A percentile compares a stretch with the other conserved stretches of the same genome.
These are phyloP conservation scores for Coemansia sp. DNA, from an alignment of 192 early-diverging fungal species.

Conservation along the genomic window DNA sequence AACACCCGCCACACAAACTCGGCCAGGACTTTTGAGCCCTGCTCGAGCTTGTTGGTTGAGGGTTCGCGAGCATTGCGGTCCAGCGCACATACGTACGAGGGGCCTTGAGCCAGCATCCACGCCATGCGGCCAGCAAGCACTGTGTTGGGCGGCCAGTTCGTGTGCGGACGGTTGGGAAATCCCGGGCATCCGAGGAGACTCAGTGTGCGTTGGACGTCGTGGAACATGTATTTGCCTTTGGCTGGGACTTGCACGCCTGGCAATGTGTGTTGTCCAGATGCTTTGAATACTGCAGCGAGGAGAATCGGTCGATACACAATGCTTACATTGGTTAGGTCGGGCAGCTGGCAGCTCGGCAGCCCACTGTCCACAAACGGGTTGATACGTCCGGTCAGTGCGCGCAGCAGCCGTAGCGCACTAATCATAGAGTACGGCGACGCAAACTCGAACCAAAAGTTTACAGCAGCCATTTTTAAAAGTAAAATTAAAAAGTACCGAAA, in stretches of 20 bases:
- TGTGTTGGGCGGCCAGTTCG: conserved; percentile 40
- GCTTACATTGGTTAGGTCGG: conserved; percentile 9
- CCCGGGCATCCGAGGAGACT: conserved; percentile 22
- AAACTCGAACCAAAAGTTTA: conserved; percentile 56
- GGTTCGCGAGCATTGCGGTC: neutral
- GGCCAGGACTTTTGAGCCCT: conserved; percentile 19
- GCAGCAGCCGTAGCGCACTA: conserved; percentile 36
- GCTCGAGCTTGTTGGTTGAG: neutral
- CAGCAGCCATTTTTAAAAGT: neutral
- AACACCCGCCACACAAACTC: conserved; percentile 49
- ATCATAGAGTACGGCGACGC: conserved; percentile 54
- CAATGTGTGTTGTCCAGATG: conserved; percentile 15
- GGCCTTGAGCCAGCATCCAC: conserved; percentile 40
- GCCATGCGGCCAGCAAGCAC: conserved; percentile 32
- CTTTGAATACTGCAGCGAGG: conserved; percentile 41
- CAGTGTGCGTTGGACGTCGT: conserved; percentile 39
- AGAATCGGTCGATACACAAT: conserved; percentile 35
- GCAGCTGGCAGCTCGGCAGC: conserved; percentile 24
- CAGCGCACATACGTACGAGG: conserved; percentile 16
- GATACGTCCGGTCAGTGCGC: conserved; percentile 13
- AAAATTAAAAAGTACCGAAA: neutral
- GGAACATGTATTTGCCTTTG: conserved; percentile 42
- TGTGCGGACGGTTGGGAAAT: conserved; percentile 17
- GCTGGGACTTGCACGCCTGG: conserved; percentile 34
- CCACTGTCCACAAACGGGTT: neutral